These are phyloP conservation scores for Penicillium sp. DNA, from an alignment of 2,329 filamentous ascomycete genomes.

Conservation along the genomic window DNA sequence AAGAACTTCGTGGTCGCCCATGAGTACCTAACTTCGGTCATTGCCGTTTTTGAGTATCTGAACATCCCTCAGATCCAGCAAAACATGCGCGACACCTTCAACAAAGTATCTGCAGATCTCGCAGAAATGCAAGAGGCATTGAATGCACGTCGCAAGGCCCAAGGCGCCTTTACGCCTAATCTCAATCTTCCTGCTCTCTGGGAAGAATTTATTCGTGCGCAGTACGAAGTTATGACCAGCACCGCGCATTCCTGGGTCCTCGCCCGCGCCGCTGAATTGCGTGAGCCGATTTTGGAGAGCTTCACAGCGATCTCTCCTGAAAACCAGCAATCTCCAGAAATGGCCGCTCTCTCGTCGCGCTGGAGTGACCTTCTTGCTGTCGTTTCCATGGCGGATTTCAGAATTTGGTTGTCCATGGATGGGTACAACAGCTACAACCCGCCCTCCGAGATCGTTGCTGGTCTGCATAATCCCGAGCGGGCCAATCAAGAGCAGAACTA, in stretches of 20 bases:
- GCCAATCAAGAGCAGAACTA: background rate
- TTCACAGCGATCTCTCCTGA: background rate
- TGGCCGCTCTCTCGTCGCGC: background rate
- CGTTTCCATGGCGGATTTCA: conserved; percentile 14
- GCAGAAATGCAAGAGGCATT: conserved; percentile 8
- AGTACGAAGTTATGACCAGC: conserved; percentile 12
- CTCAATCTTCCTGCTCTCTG: conserved; percentile 9
- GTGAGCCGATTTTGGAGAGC: conserved; percentile 1
- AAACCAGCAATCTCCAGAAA: background rate
- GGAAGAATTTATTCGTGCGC: conserved; percentile 10
- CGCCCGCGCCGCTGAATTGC: conserved; percentile 6
- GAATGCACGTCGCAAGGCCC: conserved; percentile 7
- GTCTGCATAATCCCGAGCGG: conserved; percentile 6
- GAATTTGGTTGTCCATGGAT: conserved; percentile 20
- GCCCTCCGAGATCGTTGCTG: conserved; percentile 1
- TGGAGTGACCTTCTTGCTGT: conserved; percentile 6
- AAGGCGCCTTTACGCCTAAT: background rate
- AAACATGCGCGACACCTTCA: conserved; percentile 13
- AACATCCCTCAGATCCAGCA: conserved; percentile 6
- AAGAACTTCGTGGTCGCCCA: conserved; percentile 6
- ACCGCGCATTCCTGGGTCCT: conserved; percentile 12
- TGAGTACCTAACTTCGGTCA: conserved; percentile 8
- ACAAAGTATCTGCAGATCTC: conserved; percentile 8
- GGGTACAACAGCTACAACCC: conserved; percentile 15
- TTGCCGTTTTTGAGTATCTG: conserved; percentile 11